phyloP scores from a whole-genome alignment of 148 eudicot species.

The Suaeda aralocaspica region DNA sequence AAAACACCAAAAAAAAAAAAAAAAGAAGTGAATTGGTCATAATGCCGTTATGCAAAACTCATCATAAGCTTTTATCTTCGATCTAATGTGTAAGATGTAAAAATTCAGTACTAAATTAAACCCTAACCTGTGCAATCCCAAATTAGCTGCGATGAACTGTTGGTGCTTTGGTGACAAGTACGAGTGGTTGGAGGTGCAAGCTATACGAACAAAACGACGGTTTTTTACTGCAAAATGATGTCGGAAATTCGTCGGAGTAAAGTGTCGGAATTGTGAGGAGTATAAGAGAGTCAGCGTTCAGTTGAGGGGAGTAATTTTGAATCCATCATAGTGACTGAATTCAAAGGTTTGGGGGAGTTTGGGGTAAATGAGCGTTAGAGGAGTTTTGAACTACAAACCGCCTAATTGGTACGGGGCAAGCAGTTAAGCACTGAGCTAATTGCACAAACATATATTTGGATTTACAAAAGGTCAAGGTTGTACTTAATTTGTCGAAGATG shows the following conservation, averaged over 20 bases:
- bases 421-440: too few species aligned
- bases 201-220: neutral
- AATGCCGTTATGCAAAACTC: neutral
- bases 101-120: neutral
- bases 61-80: neutral
- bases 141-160: neutral
- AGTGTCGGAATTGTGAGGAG: neutral
- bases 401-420: too few species aligned
- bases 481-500: too few species aligned
- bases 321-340: too few species aligned
- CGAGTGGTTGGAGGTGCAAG: neutral
- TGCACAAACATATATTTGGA: too few species aligned
- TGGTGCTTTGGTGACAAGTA: too few species aligned
- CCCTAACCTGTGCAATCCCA: slow-evolving; percentile 1
- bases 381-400: slow-evolving; percentile 1
- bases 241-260: neutral
- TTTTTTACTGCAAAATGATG: too few species aligned
- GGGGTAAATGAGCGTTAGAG: too few species aligned
- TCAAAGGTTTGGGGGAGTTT: too few species aligned
- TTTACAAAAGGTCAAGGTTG: too few species aligned
- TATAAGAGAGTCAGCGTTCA: neutral
- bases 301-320: neutral
- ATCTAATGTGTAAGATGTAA: neutral
- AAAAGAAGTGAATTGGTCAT: neutral
- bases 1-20: neutral